Evolutionary conservation across 768 basidiomycete species (phyloP), one percentile per base, ranked within the genome.

Genomic region (Mrakia blollopis): DNA sequence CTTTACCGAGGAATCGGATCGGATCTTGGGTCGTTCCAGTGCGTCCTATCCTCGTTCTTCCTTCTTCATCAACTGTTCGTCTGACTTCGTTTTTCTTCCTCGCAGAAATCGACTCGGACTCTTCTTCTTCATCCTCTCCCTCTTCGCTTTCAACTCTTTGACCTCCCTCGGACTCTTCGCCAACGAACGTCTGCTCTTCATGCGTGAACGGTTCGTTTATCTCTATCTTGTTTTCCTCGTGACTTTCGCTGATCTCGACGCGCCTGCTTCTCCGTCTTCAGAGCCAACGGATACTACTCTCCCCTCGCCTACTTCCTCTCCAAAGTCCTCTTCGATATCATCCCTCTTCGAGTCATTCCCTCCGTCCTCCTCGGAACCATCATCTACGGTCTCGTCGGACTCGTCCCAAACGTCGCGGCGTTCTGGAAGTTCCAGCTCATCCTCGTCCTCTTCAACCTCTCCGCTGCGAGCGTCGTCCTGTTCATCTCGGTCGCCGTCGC

Each of bases 361-460:
- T 94, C 97, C 0, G 88, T 99, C 80, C 88, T 99, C 81, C 95
- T 95, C 79, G 97, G 97, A 50, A 92, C 93, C 8, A 98, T 99
- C 80, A 90, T 97, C 14, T 99, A 99, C 80, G 90, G 92, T 2
- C 89, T 98, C 6, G 93, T 97, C 10, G 97, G 97, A 8, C 89
- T 99, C 67, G 97, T 98, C 14, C 92, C 94, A 2, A 91, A 90
- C 21, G 92, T 98, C 11, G 85, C 89, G 0, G 89, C 88, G 13
- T 98, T 98, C 86, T 98, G 97, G 97, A 98, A 97, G 85, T 98
- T 99, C 86, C 90, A 98, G 85, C 89, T 98, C 79, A 92, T 91
- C 1, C 87, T 99, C 54, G 94, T 99, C 14, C 85, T 99, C 54
- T 98, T 98, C 89, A 99, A 99, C 85, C 84, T 99, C 80, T 92